Evolutionary conservation across 1,284 basidiomycete species (phyloP).

Genomic region (Omphalotus olearius): DNA sequence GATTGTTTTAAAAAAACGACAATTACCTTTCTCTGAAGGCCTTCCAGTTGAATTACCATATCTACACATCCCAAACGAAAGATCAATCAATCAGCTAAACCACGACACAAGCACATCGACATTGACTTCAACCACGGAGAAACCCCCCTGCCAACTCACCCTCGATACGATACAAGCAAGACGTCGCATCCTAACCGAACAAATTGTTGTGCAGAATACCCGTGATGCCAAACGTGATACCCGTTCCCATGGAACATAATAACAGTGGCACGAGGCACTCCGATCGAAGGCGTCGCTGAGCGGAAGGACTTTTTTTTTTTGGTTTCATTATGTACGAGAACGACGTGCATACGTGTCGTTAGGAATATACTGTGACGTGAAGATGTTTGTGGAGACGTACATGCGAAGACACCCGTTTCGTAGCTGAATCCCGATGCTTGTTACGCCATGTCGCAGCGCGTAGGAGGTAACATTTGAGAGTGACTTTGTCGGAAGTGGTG

Average conservation of each 20-base stretch:
- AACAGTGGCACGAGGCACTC: conserved; percentile 21
- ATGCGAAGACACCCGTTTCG: too few relatives aligned
- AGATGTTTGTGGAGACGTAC: too few relatives aligned
- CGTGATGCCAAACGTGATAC: conserved; percentile 18
- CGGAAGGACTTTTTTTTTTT: too few relatives aligned
- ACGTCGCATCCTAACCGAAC: conserved; percentile 30
- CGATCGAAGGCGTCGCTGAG: too few relatives aligned
- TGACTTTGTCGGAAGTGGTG: conserved; percentile 11
- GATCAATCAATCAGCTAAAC: not conserved
- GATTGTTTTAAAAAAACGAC: not conserved
- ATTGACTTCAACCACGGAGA: too few relatives aligned
- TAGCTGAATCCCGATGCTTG: too few relatives aligned
- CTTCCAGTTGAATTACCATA: conserved; percentile 30
- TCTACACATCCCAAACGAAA: conserved; percentile 16
- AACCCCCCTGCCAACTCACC: conserved; percentile 22
- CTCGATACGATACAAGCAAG: conserved; percentile 36
- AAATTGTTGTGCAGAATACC: conserved; percentile 19
- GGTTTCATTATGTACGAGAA: too few relatives aligned
- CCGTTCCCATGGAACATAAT: conserved; percentile 41
- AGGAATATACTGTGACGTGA: too few relatives aligned
- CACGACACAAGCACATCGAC: not conserved
- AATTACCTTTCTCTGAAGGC: conserved; percentile 31
- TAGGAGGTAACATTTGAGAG: conserved; percentile 11
- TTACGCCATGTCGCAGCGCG: conserved; percentile 1
- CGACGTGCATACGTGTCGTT: too few relatives aligned